Conservation (phyloP, 805 yeast species). For the Lachancea meyersii region DNA sequence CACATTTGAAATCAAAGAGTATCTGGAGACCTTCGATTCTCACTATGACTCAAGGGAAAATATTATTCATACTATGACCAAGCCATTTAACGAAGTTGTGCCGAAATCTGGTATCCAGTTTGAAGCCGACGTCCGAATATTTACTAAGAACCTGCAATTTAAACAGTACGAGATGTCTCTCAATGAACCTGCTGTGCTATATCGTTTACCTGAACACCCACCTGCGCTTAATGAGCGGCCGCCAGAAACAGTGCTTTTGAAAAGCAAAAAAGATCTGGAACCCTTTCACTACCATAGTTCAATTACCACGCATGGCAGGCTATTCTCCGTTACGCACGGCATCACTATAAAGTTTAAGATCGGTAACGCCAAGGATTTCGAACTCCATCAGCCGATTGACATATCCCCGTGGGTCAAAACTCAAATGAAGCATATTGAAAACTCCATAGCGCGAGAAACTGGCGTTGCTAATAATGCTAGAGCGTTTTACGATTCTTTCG, state of each 20-base stretch:
- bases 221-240: slow-evolving; percentile 10
- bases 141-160: slow-evolving; percentile 25
- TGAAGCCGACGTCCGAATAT: slow-evolving; percentile 21
- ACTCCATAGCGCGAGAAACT: slow-evolving; percentile 49
- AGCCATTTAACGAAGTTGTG: slow-evolving; percentile 27
- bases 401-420: slow-evolving; percentile 47
- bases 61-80: slow-evolving; percentile 33
- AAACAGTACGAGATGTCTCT: slow-evolving; percentile 30
- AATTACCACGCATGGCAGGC: slow-evolving; percentile 45
- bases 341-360: slow-evolving; percentile 44
- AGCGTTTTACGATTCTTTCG: slow-evolving; percentile 32
- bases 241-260: slow-evolving; percentile 24
- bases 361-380: slow-evolving; percentile 44
- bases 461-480: slow-evolving; percentile 38
- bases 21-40: slow-evolving; percentile 45
- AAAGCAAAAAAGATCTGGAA: slow-evolving; percentile 25
- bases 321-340: slow-evolving; percentile 49
- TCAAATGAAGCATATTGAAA: slow-evolving; percentile 44
- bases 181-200: slow-evolving; percentile 26
- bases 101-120: slow-evolving; percentile 27
- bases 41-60: slow-evolving; percentile 43
- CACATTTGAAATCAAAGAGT: slow-evolving; percentile 45
- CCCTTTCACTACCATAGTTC: slow-evolving; percentile 42
- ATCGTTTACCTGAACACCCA: slow-evolving; percentile 14
- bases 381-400: slow-evolving; percentile 45